Conservation (phyloP, 1,284 basidiomycete genomes). For the Ganoderma resinaceum region DNA sequence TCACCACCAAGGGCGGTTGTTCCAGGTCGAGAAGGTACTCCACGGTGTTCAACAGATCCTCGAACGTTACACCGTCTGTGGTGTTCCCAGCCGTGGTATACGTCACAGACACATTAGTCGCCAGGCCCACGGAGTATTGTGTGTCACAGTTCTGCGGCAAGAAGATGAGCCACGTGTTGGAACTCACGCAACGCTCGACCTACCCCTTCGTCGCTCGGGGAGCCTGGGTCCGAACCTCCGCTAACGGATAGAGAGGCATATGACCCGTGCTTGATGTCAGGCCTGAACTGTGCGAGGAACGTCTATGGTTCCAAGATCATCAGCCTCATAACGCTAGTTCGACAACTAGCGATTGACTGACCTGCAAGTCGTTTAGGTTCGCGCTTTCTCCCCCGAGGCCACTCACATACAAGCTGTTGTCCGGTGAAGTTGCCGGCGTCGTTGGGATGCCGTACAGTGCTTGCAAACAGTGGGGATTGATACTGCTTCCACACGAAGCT, state of each 20-base stretch:
- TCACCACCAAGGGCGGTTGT: conserved; percentile 40
- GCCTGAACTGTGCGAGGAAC: conserved; percentile 53
- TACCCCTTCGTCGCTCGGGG: conserved; percentile 26
- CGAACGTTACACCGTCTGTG: conserved; percentile 23
- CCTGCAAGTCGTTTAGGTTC: conserved; percentile 52
- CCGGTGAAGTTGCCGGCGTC: conserved; percentile 46
- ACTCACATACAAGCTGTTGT: conserved; percentile 58
- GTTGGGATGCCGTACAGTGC: conserved; percentile 57
- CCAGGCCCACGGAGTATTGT: conserved; percentile 68
- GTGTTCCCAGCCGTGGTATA: conserved; percentile 25
- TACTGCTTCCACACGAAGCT: conserved; percentile 22
- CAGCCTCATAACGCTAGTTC: background rate
- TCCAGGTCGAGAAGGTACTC: conserved; percentile 39
- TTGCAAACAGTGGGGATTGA: conserved; percentile 60
- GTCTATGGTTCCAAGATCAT: conserved; percentile 40
- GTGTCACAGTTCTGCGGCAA: conserved; percentile 57
- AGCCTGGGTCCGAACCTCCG: conserved; percentile 5
- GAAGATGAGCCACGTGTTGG: too few relatives aligned
- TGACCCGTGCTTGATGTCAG: conserved; percentile 46
- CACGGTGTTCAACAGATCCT: conserved; percentile 39
- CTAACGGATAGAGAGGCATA: conserved; percentile 11
- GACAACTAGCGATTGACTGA: conserved; percentile 13
- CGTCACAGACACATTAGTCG: conserved; percentile 48
- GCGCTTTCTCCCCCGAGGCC: conserved; percentile 60
- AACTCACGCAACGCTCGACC: background rate